These are phyloP conservation scores for Sarocladium brachiariae DNA, from an alignment of 2,329 filamentous ascomycete genomes.

Conservation along the genomic window DNA sequence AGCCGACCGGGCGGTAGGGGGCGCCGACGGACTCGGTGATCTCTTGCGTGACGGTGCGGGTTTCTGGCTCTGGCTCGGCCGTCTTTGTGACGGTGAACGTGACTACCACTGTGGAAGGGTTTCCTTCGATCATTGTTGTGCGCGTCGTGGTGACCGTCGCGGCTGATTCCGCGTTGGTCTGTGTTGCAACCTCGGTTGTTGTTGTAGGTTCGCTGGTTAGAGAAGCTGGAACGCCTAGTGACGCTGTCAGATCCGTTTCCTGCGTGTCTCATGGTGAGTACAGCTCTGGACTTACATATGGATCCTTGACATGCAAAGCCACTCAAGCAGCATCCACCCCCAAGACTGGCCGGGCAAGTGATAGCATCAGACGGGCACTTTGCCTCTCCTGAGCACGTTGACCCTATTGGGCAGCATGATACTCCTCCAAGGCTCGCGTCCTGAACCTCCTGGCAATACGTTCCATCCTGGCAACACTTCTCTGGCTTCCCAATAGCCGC, in stretches of 20 bases:
- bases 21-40: conserved; percentile 13
- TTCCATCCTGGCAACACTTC: conserved; percentile 63
- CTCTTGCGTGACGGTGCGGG: conserved; percentile 5
- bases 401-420: conserved; percentile 66
- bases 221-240: conserved; percentile 25
- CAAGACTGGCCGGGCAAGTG: conserved; percentile 56
- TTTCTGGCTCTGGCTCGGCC: neutral
- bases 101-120: conserved; percentile 34
- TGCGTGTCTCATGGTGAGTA: neutral
- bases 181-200: conserved; percentile 14
- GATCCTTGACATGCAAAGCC: conserved; percentile 63
- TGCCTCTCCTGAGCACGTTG: conserved; percentile 59
- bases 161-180: conserved; percentile 14
- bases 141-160: conserved; percentile 32
- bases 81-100: conserved; percentile 33
- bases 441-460: conserved; percentile 58
- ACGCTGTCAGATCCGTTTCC: conserved; percentile 16
- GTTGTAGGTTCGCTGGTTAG: conserved; percentile 12
- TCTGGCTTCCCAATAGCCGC: conserved; percentile 56
- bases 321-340: conserved; percentile 70
- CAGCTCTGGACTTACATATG: conserved; percentile 51
- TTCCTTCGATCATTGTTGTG: conserved; percentile 28
- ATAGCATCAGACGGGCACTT: conserved; percentile 56
- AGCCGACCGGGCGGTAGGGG: conserved; percentile 18
- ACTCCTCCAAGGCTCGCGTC: conserved; percentile 60